Evolutionary conservation across 305 asterid species (phyloP).

Genomic region (Plantago lanceolata): DNA sequence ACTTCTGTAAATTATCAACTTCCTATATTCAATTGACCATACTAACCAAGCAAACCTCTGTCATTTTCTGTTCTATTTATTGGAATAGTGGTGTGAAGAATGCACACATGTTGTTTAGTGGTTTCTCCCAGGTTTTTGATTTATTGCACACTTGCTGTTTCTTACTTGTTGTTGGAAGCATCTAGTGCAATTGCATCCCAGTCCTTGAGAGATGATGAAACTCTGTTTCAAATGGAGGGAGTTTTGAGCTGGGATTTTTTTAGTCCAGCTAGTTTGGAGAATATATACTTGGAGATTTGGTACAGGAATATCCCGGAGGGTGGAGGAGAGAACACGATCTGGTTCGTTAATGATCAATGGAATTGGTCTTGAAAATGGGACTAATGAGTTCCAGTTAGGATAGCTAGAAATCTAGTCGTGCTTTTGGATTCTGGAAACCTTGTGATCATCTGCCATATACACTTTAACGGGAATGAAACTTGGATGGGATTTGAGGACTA

Average conservation of each 20-base stretch:
- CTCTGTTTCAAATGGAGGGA: constrained; percentile 36
- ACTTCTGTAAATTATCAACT: no score
- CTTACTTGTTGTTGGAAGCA: constrained; percentile 10
- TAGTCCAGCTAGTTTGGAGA: constrained; percentile 32
- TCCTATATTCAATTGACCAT: no score
- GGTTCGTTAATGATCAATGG: constrained; percentile 32
- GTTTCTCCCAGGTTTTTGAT: neutral
- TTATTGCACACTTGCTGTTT: constrained; percentile 15
- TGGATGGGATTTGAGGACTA: constrained; percentile 25
- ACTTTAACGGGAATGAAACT: constrained; percentile 22
- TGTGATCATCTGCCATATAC: constrained; percentile 25
- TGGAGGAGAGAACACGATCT: constrained; percentile 30
- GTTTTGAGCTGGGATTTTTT: constrained; percentile 48
- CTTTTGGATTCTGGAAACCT: constrained; percentile 41
- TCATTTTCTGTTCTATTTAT: no score
- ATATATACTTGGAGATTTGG: constrained; percentile 45
- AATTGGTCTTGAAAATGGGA: constrained; percentile 26
- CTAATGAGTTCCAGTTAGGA: constrained; percentile 17
- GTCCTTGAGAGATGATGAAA: constrained; percentile 33
- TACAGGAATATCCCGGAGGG: constrained; percentile 37
- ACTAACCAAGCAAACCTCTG: no score
- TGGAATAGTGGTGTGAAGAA: neutral
- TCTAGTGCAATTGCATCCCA: constrained; percentile 28
- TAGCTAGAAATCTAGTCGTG: constrained; percentile 5
- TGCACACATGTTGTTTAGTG: neutral